Evolutionary conservation across 306 rosid genomes (phyloP).

Genomic region (Calophaca sinica): DNA sequence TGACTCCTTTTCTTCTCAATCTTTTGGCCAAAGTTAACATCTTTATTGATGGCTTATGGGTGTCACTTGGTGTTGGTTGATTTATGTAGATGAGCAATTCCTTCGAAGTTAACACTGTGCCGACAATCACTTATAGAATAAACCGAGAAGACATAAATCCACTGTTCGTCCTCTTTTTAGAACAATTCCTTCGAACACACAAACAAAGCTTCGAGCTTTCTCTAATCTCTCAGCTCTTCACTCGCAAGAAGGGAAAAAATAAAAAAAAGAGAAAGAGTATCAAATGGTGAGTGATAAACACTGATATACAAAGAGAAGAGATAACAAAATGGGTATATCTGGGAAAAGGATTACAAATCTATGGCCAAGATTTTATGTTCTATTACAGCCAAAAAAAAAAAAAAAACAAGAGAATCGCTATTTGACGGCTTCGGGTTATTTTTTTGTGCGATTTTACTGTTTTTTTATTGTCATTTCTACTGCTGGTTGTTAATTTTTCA

Average conservation of each 20-base stretch:
- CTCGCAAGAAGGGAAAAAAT: constrained; percentile 12
- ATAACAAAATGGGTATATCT: not conserved
- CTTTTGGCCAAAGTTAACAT: too few relatives aligned
- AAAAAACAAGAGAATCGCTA: not conserved
- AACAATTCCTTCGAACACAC: constrained; percentile 28
- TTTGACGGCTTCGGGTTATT: too few relatives aligned
- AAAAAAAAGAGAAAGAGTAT: not conserved
- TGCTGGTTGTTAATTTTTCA: too few relatives aligned
- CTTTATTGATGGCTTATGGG: too few relatives aligned
- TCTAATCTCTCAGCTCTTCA: not conserved
- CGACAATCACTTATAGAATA: constrained; percentile 57
- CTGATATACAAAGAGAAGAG: constrained; percentile 5
- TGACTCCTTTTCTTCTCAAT: too few relatives aligned
- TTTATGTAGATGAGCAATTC: too few relatives aligned
- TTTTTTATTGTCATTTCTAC: too few relatives aligned
- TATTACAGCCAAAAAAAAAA: constrained; percentile 3
- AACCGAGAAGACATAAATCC: constrained; percentile 90
- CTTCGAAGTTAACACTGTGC: too few relatives aligned
- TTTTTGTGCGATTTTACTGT: too few relatives aligned
- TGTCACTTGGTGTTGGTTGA: too few relatives aligned
- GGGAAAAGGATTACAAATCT: constrained; percentile 54
- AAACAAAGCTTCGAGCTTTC: not conserved
- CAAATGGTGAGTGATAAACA: not conserved
- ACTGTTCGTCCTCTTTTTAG: constrained; percentile 41
- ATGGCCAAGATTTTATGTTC: constrained; percentile 55